Conservation (phyloP, 2,329 filamentous ascomycete genomes). For the Cercospora sesami region DNA sequence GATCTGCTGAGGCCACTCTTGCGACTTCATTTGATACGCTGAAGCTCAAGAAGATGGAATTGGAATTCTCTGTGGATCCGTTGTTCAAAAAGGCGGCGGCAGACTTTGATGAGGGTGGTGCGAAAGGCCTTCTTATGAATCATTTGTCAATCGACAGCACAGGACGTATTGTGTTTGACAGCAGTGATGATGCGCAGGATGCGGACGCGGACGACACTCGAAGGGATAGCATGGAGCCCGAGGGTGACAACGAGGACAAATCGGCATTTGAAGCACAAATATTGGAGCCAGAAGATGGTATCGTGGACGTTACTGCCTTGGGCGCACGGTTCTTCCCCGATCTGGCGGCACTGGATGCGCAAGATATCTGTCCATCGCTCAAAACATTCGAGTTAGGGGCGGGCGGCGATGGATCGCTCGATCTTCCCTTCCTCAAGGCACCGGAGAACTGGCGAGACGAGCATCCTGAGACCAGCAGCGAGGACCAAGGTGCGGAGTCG, state of each 20-base stretch:
- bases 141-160: constrained; percentile 93
- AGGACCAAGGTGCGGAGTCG: constrained; percentile 53
- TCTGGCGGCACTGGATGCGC: constrained; percentile 70
- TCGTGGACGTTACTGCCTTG: constrained; percentile 76
- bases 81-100: constrained; percentile 99
- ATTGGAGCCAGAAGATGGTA: constrained; percentile 57
- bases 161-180: constrained; percentile 96
- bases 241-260: constrained; percentile 48
- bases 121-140: constrained; percentile 90
- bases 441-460: constrained; percentile 77
- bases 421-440: constrained; percentile 89
- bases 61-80: constrained; percentile 94
- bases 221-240: constrained; percentile 43
- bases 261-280: constrained; percentile 44
- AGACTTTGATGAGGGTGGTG: constrained; percentile 96
- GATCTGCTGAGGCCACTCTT: constrained; percentile 89
- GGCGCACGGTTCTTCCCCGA: constrained; percentile 84
- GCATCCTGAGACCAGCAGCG: constrained; percentile 51
- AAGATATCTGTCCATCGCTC: constrained; percentile 91
- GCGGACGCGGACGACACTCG: constrained; percentile 42
- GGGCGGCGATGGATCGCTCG: constrained; percentile 77
- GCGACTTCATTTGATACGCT: constrained; percentile 83
- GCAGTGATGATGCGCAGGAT: constrained; percentile 78
- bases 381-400: constrained; percentile 85
- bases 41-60: constrained; percentile 94